These are phyloP conservation scores for Candida anglica DNA, from an alignment of 805 yeast genomes.

Conservation along the genomic window DNA sequence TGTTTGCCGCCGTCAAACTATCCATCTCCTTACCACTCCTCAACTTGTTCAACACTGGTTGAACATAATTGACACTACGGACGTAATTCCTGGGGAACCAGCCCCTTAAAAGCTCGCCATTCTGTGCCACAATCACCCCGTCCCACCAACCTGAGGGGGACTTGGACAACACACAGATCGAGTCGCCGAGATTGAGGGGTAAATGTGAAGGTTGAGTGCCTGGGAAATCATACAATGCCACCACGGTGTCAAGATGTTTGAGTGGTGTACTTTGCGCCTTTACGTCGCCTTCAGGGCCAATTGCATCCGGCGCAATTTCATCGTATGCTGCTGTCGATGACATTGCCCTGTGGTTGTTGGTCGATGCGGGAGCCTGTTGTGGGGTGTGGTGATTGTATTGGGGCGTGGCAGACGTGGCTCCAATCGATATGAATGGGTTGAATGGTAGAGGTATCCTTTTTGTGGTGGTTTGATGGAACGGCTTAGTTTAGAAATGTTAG, in stretches of 20 bases:
- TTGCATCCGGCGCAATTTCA: constrained; percentile 39
- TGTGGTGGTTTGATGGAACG: no score
- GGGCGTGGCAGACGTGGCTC: neutral
- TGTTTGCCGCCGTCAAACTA: constrained; percentile 42
- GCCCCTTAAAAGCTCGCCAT: constrained; percentile 55
- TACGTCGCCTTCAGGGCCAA: constrained; percentile 23
- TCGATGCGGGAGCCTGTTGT: no score
- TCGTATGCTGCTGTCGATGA: constrained; percentile 20
- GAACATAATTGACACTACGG: constrained; percentile 41
- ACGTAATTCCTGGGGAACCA: constrained; percentile 80
- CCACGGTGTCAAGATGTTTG: constrained; percentile 53
- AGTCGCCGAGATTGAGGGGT: constrained; percentile 59
- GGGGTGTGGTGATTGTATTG: neutral
- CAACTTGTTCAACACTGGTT: constrained; percentile 35
- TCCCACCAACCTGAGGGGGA: constrained; percentile 84
- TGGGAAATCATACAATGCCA: constrained; percentile 53
- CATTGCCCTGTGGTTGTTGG: no score
- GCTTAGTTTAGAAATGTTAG: no score
- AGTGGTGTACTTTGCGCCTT: constrained; percentile 8
- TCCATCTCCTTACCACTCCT: constrained; percentile 38
- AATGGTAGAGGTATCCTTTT: no score
- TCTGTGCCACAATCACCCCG: constrained; percentile 45
- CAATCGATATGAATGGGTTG: no score
- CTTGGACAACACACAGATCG: constrained; percentile 64
- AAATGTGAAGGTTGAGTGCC: constrained; percentile 51